Base-by-base conservation (phyloP, 768 basidiomycete genomes). In the Mycena latifolia region DNA sequence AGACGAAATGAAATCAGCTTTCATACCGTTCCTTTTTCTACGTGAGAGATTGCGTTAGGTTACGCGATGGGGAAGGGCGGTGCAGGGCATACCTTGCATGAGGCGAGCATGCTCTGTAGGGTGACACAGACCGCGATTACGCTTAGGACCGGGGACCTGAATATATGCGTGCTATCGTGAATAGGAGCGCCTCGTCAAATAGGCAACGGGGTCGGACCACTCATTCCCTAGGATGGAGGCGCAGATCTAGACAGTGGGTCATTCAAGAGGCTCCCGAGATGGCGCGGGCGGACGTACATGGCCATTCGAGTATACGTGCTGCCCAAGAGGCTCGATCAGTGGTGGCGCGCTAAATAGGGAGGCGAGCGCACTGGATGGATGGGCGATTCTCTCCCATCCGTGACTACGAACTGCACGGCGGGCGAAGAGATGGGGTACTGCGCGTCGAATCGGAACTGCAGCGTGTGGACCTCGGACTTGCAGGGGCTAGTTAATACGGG, bases 31-130 rank as follows among this genome's bases (percentile, higher is more conserved):
- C 89, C 75, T 87, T 86, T 76, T 77, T 83, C 84, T 89, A 17
- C 20, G 41, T 25, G 70, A 20, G 20, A 48, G 29, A 20, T 43
- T 24, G 24, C 45, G 45, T 20, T 53, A 31, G 20, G 29, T 82
- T 82, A 72, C 80, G 81, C 81, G 81, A 69, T 25, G 55, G 46
- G 20, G 54, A 48, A 43, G 28, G 20, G 22, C 20, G 35, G 37
- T 31, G 47, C 46, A 58, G 29, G 17, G 18, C 45, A 46, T 18
- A n/a, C 94, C 89, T 93, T 96, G 87, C 92, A 94, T 9, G 92
- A 94, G 25, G 93, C 95, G 62, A 96, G 84, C 95, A 96, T 96
- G 72, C 92, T 93, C 80, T 96, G 95, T 51, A 96, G 78, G 5
- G 94, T 95, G 20, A 95, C 86, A 72, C 93, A 95, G 46, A 95